Evolutionary conservation across 352 stramenopile species (phyloP), one percentile per base, ranked within the genome.

Genomic region (Phytophthora crassamura): DNA sequence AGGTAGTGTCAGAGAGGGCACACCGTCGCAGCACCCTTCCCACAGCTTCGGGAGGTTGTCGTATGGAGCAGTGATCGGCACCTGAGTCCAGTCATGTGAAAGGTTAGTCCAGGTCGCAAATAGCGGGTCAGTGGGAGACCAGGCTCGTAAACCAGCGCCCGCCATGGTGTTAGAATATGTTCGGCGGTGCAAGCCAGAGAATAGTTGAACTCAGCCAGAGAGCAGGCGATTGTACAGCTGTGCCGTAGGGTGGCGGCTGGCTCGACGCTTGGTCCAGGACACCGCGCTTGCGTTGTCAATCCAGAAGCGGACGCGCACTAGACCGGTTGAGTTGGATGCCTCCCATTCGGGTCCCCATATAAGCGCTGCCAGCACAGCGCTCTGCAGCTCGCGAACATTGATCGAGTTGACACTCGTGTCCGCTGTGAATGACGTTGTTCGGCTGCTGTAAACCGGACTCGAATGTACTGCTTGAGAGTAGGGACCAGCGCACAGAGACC

Each of bases 101-200:
- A 67, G 20, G 43, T 49, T 49, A 72, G 56, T 45, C 62, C 62
- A 71, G 5, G 20, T 45, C 2, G 15, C 28, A 22, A 39, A 54
- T 2, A 64, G 40, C 10, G 56, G 10, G 6, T 63, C 16, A 42
- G 7, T 22, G 11, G 14, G 5, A n/a, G 33, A 34, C 64, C 56
- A 67, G 10, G 56, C 64, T 6, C 64, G 56, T 15, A 50, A 67
- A 4, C 64, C 50, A 36, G 22, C 48, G 20, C 67, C 50, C 0
- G 64, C 56, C 41, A 63, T 47, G 0, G 30, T 47, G 20, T 72
- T 72, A 50, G 15, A n/a, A 25, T 25, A 72, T 56, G 39, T 72
- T 50, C 14, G 38, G 15, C 0, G 64, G 64, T 47, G 20, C 60
- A 50, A 9, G 15, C 20, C 2, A 67, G 11, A 10, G 57, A 12